phyloP scores from a whole-genome alignment of 768 basidiomycete genomes.

The Pholiota molesta region DNA sequence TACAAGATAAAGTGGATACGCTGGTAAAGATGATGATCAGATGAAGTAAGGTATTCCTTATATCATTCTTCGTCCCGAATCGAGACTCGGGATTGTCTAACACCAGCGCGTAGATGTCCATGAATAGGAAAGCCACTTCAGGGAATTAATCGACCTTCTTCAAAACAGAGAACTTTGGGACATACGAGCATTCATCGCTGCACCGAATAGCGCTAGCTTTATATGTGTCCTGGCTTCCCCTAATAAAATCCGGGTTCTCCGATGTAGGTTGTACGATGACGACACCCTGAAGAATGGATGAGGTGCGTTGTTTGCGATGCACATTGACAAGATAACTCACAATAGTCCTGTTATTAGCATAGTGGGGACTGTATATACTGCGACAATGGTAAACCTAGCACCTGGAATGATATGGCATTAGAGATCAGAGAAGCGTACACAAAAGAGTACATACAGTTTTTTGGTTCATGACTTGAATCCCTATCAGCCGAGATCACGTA shows the following conservation, averaged over 20 bases:
- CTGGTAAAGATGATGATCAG: conserved; percentile 4
- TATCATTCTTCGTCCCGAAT: conserved; percentile 7
- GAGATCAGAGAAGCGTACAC: background rate
- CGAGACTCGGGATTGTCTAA: conserved; percentile 10
- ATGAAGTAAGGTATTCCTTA: conserved; percentile 2
- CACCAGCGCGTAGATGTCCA: conserved; percentile 7
- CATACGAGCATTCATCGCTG: conserved; percentile 8
- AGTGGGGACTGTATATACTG: conserved; percentile 5
- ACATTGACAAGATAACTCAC: background rate
- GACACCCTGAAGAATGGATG: background rate
- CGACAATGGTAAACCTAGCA: conserved; percentile 5
- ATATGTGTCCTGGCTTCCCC: background rate
- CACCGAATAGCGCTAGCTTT: conserved; percentile 4
- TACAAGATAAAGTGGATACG: conserved; percentile 4
- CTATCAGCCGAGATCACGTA: conserved; percentile 6
- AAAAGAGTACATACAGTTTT: conserved; percentile 2
- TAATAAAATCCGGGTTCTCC: background rate
- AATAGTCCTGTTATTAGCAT: background rate
- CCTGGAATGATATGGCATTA: background rate
- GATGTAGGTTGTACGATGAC: background rate
- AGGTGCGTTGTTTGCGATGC: background rate
- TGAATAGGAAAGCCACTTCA: conserved; percentile 8
- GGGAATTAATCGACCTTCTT: background rate
- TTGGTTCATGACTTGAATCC: conserved; percentile 10
- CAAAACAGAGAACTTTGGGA: background rate